Evolutionary conservation across 2,329 filamentous ascomycete species (phyloP), one percentile per base, ranked within the genome.

Genomic region (Lizonia empirigonia): DNA sequence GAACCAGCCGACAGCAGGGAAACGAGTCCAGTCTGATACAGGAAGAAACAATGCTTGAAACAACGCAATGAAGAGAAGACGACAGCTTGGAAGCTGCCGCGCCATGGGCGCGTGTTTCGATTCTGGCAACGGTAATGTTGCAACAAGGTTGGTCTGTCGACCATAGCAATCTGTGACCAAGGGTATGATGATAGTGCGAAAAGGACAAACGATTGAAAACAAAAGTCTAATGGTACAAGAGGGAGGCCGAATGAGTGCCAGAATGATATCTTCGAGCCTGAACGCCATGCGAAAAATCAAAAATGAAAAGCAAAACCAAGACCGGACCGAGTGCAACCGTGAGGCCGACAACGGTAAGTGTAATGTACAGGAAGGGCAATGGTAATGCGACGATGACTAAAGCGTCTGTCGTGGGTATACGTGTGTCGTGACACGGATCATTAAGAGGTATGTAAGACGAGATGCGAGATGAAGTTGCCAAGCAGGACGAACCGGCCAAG

Each of bases 351-450:
- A 52, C 53, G 63, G 47, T 44, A 66, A 53, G 58, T n/a, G 36
- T 68, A 63, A 53, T 60, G 18, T 69, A 71, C 68, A 70, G 65
- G 67, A 70, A 70, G 27, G 41, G 38, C 47, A 63, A 53, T 34
- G 27, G 26, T 47, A 42, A 41, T 40, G 26, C 44, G 38, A 51
- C 46, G 34, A 32, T 26, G 34, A 41, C 22, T 22, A 44, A 42
- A 45, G 34, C 30, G 39, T 44, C n/a, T 29, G 38, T 22, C 42
- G 49, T 40, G 44, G 38, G 48, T 53, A 39, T 54, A 44, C 41
- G 49, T 44, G 52, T 46, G 46, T 50, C 42, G 51, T 51, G 23
- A 44, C 26, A 44, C 47, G 41, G 41, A 49, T 59, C 53, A 56
- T 58, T 57, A 56, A 15, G 19, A 49, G 38, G 32, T 48, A 23